These are phyloP conservation scores for Orbilia quercus DNA, from an alignment of 2,329 filamentous ascomycete genomes.

Conservation along the genomic window DNA sequence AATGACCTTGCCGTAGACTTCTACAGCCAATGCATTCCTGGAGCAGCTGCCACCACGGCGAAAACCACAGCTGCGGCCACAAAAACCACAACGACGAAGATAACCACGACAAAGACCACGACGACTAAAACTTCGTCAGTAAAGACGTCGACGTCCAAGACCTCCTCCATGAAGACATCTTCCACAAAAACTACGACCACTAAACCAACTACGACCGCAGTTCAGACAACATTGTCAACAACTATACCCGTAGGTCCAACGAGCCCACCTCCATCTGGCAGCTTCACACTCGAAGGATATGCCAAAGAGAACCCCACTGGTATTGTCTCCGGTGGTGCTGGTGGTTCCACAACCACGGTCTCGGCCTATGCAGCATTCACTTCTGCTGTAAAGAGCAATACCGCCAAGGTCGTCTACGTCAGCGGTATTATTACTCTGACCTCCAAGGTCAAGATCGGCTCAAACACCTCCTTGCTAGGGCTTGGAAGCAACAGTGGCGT, in stretches of 20 bases:
- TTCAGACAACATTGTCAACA: background rate
- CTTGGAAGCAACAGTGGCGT: slow-evolving; percentile 62
- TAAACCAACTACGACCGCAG: slow-evolving; percentile 10
- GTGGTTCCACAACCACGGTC: slow-evolving; percentile 69
- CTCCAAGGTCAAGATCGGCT: slow-evolving; percentile 64
- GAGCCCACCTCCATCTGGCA: slow-evolving; percentile 12
- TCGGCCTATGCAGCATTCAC: slow-evolving; percentile 68
- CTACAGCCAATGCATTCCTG: slow-evolving; percentile 65
- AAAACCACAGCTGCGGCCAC: slow-evolving; percentile 8
- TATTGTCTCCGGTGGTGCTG: slow-evolving; percentile 66
- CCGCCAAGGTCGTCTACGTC: slow-evolving; percentile 65
- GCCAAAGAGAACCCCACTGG: slow-evolving; percentile 34
- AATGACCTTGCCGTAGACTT: slow-evolving; percentile 58
- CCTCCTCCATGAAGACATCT: slow-evolving; percentile 15
- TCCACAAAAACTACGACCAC: slow-evolving; percentile 28
- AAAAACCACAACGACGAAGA: slow-evolving; percentile 13
- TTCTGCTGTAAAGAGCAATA: slow-evolving; percentile 66
- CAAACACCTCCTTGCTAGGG: slow-evolving; percentile 66
- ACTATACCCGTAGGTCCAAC: background rate
- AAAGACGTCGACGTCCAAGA: slow-evolving; percentile 20
- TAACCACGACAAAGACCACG: background rate
- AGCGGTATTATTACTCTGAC: slow-evolving; percentile 65
- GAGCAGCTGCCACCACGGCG: slow-evolving; percentile 14
- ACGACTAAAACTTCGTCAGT: background rate
- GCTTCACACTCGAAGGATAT: slow-evolving; percentile 37